Percentiles rank a stretch among this genome's conserved stretches.
Conservation (phyloP, 257 asterid species). For the Leonotis leonurus region DNA sequence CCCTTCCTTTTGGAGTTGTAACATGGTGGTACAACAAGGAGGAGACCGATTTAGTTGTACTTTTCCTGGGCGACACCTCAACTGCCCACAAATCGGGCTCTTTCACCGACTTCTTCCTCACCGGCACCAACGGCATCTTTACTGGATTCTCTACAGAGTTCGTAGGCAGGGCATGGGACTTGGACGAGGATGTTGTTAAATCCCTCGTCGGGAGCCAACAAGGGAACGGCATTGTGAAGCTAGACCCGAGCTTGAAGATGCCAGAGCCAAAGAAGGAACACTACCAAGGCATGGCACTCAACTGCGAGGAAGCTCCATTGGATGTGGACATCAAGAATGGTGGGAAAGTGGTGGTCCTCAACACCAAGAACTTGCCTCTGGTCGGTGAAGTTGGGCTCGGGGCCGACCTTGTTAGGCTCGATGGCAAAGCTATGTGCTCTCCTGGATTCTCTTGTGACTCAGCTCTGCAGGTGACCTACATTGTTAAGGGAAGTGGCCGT, state of each 20-base stretch:
- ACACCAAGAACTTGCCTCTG: slow-evolving; percentile 80
- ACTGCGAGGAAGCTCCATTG: slow-evolving; percentile 52
- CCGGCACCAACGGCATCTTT: slow-evolving; percentile 46
- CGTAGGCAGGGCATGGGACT: slow-evolving; percentile 45
- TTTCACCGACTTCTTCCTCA: slow-evolving; percentile 44
- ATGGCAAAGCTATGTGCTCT: slow-evolving; percentile 80
- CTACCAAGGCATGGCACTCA: slow-evolving; percentile 40
- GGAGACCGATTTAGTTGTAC: slow-evolving; percentile 39
- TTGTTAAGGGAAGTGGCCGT: slow-evolving; percentile 81
- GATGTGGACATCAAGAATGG: slow-evolving; percentile 50
- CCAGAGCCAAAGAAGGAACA: slow-evolving; percentile 47
- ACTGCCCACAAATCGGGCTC: slow-evolving; percentile 48
- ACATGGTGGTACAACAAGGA: slow-evolving; percentile 90
- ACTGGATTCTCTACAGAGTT: slow-evolving; percentile 46
- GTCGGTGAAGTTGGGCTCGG: slow-evolving; percentile 79
- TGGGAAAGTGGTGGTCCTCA: slow-evolving; percentile 64
- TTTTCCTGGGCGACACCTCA: slow-evolving; percentile 50
- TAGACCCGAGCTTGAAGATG: slow-evolving; percentile 25
- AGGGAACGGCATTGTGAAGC: slow-evolving; percentile 34
- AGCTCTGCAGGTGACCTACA: slow-evolving; percentile 80
- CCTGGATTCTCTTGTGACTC: slow-evolving; percentile 93
- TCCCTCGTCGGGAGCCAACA: slow-evolving; percentile 33
- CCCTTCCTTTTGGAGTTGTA: slow-evolving; percentile 80
- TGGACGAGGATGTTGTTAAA: slow-evolving; percentile 28
- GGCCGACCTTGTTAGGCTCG: slow-evolving; percentile 72